Evolutionary conservation across 331 rosid genomes (phyloP), one percentile per base, ranked within the genome.

Genomic region (Pyracantha coccinea): DNA sequence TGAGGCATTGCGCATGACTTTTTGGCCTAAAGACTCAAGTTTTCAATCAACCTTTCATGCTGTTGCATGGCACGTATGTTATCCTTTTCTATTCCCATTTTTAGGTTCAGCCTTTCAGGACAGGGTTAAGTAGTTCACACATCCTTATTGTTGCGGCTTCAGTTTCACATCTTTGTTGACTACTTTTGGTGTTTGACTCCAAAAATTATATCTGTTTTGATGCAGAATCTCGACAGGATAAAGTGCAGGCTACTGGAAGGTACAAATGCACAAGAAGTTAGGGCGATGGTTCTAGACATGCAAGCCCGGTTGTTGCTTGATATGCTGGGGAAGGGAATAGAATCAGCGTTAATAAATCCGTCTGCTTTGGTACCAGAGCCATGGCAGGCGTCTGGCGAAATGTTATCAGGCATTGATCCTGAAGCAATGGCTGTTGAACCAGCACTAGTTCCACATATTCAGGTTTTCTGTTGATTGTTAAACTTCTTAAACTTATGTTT

Each of bases 201-300:
- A 53, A 16, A 21, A 79, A n/a, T 62, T 15, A 52, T 52, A 71
- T 72, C 57, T 69, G 70, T 67, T 64, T 63, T 82, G 71, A 83
- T 89, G 79, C 97, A 93, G 98, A 85, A 86, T 88, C 89, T 93
- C 15, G 98, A 93, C 78, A 86, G 91, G 88, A 93, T 93, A 77
- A 93, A 93, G 80, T 93, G 98, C 73, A 89, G 96, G 86, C 87
- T 93, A 38, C 88, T 93, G 67, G 98, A 89, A 93, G 98, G 98
- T 73, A 84, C 94, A 75, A 88, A 88, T 74, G 97, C 98, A 47
- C 98, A 93, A 85, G 98, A 93, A 83, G 98, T 89, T 72, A 88
- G 93, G 85, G 98, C 96, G 28, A 91, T 89, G 94, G 96, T 93
- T 86, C 85, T 93, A 75, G 98, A 93, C 78, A 93, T 93, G 98